Conservation (phyloP, 2,329 filamentous ascomycete genomes). For the Colletotrichum paranaense region DNA sequence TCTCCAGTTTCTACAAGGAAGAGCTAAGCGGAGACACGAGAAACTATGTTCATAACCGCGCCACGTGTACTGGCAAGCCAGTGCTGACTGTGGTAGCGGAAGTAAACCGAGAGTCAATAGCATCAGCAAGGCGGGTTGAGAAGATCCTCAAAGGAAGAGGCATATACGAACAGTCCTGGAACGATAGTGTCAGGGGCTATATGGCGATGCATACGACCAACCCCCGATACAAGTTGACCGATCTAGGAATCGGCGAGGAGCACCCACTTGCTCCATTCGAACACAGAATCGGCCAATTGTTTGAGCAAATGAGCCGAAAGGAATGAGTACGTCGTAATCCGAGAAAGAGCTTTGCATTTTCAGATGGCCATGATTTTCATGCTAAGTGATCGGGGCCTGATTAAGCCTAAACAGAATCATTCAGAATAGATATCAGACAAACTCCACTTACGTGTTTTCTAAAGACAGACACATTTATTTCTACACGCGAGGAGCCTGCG, state of each 20-base stretch:
- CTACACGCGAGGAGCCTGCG: too few species aligned
- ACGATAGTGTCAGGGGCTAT: constrained; percentile 36
- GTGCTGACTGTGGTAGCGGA: constrained; percentile 29
- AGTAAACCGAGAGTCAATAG: constrained; percentile 29
- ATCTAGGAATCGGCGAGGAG: constrained; percentile 36
- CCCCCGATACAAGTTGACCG: constrained; percentile 35
- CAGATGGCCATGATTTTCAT: too few species aligned
- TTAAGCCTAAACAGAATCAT: too few species aligned
- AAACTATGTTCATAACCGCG: constrained; percentile 38
- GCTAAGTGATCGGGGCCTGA: too few species aligned
- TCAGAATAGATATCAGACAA: too few species aligned
- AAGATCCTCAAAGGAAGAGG: constrained; percentile 36
- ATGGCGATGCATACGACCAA: constrained; percentile 39
- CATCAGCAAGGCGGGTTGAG: constrained; percentile 28
- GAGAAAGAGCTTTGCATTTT: too few species aligned
- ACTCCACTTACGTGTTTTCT: too few species aligned
- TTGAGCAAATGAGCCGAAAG: constrained; percentile 24
- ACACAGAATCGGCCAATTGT: constrained; percentile 34
- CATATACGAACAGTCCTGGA: constrained; percentile 35
- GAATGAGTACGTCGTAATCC: background rate
- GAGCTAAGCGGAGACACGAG: constrained; percentile 36
- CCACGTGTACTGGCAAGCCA: constrained; percentile 17
- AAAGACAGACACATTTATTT: too few species aligned
- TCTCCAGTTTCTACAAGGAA: constrained; percentile 38
- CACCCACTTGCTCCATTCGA: constrained; percentile 37